Percentiles rank a stretch among this genome's conserved stretches.
Conservation (phyloP, 768 basidiomycete species). For the Boletales sp. region DNA sequence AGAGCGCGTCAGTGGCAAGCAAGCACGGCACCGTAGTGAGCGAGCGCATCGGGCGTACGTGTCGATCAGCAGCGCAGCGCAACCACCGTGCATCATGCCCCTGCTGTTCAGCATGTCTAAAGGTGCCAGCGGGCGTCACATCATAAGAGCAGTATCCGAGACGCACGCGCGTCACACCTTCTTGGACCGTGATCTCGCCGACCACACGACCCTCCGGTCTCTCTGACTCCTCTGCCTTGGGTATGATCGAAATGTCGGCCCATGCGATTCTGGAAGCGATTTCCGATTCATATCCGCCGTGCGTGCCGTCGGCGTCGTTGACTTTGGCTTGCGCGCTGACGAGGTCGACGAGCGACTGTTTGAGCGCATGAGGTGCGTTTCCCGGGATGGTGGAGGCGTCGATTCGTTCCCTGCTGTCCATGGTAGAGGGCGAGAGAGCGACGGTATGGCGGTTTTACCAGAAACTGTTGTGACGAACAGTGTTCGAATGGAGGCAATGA, state of each 20-base stretch:
- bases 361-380: slow-evolving; percentile 26
- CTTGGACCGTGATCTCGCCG: slow-evolving; percentile 38
- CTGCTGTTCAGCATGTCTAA: slow-evolving; percentile 54
- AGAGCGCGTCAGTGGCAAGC: neutral
- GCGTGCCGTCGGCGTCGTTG: slow-evolving; percentile 5
- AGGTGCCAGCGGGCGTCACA: too few species aligned
- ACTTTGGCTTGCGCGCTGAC: slow-evolving; percentile 8
- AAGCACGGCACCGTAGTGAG: neutral
- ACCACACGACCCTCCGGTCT: slow-evolving; percentile 46
- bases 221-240: slow-evolving; percentile 43
- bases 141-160: too few species aligned
- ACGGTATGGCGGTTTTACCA: too few species aligned
- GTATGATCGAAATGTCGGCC: slow-evolving; percentile 40
- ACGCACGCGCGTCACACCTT: slow-evolving; percentile 30
- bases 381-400: slow-evolving; percentile 24
- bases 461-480: too few species aligned
- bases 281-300: slow-evolving; percentile 22
- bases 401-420: slow-evolving; percentile 13
- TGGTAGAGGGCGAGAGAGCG: neutral
- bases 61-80: slow-evolving; percentile 53
- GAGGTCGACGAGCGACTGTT: slow-evolving; percentile 22
- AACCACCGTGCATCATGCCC: slow-evolving; percentile 53
- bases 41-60: slow-evolving; percentile 31
- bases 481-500: too few species aligned
- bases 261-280: slow-evolving; percentile 27